These are phyloP conservation scores for Myxozyma sirexii DNA, from an alignment of 805 yeast species.

Conservation along the genomic window DNA sequence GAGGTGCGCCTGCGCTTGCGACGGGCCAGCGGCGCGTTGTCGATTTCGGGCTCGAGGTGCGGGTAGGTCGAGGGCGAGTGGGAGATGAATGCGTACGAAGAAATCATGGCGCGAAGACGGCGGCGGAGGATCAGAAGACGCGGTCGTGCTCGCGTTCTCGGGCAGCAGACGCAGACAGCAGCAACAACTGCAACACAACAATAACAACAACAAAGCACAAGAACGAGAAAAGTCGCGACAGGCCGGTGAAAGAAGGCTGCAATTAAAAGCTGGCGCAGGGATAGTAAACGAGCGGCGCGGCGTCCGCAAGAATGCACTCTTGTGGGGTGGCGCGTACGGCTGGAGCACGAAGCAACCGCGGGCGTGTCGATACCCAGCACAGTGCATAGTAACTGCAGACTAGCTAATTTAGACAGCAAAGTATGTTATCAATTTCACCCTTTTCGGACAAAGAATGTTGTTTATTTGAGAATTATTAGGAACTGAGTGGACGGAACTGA, in stretches of 20 bases:
- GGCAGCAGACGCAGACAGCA: too few species aligned
- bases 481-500: too few species aligned
- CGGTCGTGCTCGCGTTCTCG: too few species aligned
- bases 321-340: neutral
- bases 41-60: conserved; percentile 77
- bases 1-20: conserved; percentile 95
- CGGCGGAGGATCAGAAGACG: neutral
- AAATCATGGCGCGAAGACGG: neutral
- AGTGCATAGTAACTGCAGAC: neutral
- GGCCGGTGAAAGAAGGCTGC: neutral
- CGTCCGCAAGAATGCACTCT: neutral
- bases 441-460: neutral
- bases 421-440: neutral
- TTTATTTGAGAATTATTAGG: too few species aligned
- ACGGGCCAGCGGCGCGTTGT: conserved; percentile 89
- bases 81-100: conserved; percentile 72
- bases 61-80: conserved; percentile 92
- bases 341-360: too few species aligned
- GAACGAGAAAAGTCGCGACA: neutral
- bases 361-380: conserved; percentile 7
- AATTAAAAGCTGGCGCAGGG: neutral
- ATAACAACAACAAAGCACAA: neutral
- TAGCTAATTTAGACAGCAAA: neutral
- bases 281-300: neutral
- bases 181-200: neutral